Base-by-base conservation (phyloP, 176 grass and related monocot genomes). In the Typha latifolia region DNA sequence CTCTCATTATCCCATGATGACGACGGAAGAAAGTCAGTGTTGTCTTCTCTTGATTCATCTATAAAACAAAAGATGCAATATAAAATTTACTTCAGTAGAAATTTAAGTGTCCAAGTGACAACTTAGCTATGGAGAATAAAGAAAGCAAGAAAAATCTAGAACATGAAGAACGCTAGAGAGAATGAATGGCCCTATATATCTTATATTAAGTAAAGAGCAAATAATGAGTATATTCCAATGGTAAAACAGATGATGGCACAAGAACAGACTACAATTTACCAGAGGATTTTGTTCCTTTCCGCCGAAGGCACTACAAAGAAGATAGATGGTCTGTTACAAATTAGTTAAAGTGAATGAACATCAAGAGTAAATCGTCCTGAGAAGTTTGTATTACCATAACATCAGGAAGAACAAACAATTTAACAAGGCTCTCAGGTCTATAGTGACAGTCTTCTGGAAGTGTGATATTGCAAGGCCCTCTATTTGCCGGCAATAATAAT, bases 381-480 rank as follows among this genome's bases (percentile, higher is more conserved):
- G 22, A 61, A 67, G 13, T 77, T 61, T 53, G 62, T 56, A 67
- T 82, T 93, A 97, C 94, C 94, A 87, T 78, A 56, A 91, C 70
- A 71, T 97, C 70, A 64, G 83, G 85, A 70, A 89, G 80, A 72
- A 97, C 18, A 78, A 92, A 92, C 75, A 97, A 82, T 77, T 90
- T 90, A 71, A 97, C 85, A 84, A 97, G 94, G 62, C 81, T 97
- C 64, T 92, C 89, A 2, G 89, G 94, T 62, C 19, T 73, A 48
- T 97, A 97, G 74, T 93, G 94, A 62, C 85, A 92, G 84, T 97
- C 94, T 77, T 93, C 89, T 73, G 94, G 94, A 85, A 97, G 89
- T 68, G 73, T 90, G 50, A 80, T 92, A 73, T 72, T 85, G 72
- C 72, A 70, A 62, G 76, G 37, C 72, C 51, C 49, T 80, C 77